Conservation (phyloP, 2,329 filamentous ascomycete species). For the Talaromyces albobiverticillius region DNA sequence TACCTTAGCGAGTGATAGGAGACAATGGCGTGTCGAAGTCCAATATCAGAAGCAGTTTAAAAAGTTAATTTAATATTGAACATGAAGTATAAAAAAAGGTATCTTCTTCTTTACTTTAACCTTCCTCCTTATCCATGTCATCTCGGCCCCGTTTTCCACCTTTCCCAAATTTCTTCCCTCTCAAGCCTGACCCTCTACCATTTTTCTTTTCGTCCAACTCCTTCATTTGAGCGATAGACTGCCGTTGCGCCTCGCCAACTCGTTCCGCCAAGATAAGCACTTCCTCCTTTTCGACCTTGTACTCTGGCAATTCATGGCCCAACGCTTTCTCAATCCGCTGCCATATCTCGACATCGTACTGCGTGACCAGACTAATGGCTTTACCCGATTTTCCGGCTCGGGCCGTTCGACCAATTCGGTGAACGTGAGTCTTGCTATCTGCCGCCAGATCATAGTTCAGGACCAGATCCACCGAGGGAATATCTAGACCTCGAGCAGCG, state of each 20-base stretch:
- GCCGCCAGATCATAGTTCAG: slow-evolving; percentile 81
- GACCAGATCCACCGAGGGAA: slow-evolving; percentile 84
- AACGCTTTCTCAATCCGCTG: slow-evolving; percentile 78
- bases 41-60: background rate
- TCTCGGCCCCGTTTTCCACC: slow-evolving; percentile 54
- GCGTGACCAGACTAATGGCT: slow-evolving; percentile 77
- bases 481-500: slow-evolving; percentile 88
- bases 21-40: background rate
- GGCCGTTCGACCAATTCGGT: slow-evolving; percentile 83
- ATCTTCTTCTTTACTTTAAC: slow-evolving; percentile 42
- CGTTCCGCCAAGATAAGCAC: slow-evolving; percentile 76
- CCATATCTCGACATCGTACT: slow-evolving; percentile 83
- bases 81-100: background rate
- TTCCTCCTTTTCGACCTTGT: slow-evolving; percentile 72
- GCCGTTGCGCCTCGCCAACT: slow-evolving; percentile 78
- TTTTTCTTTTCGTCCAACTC: slow-evolving; percentile 66
- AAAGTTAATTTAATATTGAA: background rate
- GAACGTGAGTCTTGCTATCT: slow-evolving; percentile 87
- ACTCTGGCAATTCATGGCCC: slow-evolving; percentile 69
- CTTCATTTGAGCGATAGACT: slow-evolving; percentile 80
- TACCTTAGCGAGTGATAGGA: background rate
- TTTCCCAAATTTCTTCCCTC: slow-evolving; percentile 34
- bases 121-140: slow-evolving; percentile 75
- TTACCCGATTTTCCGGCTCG: slow-evolving; percentile 81
- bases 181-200: slow-evolving; percentile 51